Evolutionary conservation across 2,329 filamentous ascomycete species (phyloP).

Genomic region (Verticillium zaregamsianum): DNA sequence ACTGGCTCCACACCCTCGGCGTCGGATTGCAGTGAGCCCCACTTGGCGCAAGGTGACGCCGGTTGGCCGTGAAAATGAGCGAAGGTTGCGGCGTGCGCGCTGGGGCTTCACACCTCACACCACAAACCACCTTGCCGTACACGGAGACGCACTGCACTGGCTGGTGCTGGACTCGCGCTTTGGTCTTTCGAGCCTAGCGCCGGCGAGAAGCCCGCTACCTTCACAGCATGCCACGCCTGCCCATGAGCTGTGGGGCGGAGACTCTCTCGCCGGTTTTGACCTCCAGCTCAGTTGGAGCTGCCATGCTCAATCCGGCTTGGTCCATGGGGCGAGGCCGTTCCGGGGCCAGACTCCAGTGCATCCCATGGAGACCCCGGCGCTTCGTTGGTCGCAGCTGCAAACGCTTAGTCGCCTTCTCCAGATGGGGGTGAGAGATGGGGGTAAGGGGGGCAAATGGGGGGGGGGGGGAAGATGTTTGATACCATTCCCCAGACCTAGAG

Average conservation of each 20-base stretch:
- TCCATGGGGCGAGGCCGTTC: background rate
- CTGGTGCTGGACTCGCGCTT: background rate
- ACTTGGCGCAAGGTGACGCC: background rate
- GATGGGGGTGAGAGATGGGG: background rate
- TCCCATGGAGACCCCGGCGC: slow-evolving; percentile 2
- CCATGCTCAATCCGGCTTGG: background rate
- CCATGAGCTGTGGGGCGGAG: background rate
- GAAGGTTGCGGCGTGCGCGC: slow-evolving; percentile 4
- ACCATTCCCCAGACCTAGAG: background rate
- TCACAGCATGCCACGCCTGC: background rate
- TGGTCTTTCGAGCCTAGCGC: background rate
- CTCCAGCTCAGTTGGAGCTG: background rate
- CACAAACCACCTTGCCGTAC: background rate
- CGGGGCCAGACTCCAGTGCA: background rate
- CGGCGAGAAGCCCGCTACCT: background rate
- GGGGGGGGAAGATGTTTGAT: background rate
- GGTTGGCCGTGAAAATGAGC: slow-evolving; percentile 10
- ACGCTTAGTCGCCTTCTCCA: slow-evolving; percentile 1
- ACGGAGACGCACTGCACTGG: background rate
- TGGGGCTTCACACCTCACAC: no score
- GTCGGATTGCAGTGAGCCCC: background rate
- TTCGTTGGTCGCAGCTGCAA: background rate
- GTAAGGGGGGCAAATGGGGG: background rate
- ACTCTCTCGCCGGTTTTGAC: slow-evolving; percentile 1
- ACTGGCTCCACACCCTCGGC: background rate